These are phyloP conservation scores for Logfia minima DNA, from an alignment of 129 eudicot genomes.

Conservation along the genomic window DNA sequence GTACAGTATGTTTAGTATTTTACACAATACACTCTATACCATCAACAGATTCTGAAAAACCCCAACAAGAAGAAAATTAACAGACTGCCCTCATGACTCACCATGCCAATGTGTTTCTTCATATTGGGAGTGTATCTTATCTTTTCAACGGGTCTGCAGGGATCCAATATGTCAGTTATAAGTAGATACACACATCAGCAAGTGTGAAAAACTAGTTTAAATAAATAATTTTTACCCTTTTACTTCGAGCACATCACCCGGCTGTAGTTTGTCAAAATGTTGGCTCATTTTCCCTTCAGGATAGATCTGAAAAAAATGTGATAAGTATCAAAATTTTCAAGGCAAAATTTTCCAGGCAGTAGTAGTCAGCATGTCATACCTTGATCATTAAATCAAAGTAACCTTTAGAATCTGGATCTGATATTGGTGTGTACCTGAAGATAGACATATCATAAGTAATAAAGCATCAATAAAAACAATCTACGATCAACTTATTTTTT, in stretches of 20 bases:
- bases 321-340: background rate
- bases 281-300: constrained; percentile 99
- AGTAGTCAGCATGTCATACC: constrained; percentile 41
- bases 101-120: constrained; percentile 99
- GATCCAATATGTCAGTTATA: constrained; percentile 23
- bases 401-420: constrained; percentile 89
- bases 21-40: background rate
- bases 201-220: constrained; percentile 13
- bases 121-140: constrained; percentile 87
- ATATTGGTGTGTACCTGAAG: constrained; percentile 94
- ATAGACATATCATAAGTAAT: constrained; percentile 11
- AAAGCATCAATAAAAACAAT: constrained; percentile 16
- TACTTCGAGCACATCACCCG: constrained; percentile 95
- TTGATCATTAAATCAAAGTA: constrained; percentile 91
- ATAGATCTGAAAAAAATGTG: constrained; percentile 53
- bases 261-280: constrained; percentile 89
- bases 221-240: constrained; percentile 71
- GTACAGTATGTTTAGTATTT: background rate
- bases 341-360: background rate
- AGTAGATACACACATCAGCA: constrained; percentile 3
- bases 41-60: background rate
- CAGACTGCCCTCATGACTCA: constrained; percentile 29
- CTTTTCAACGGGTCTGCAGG: constrained; percentile 91
- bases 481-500: constrained; percentile 2
- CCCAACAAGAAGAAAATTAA: background rate